Conservation (phyloP, 352 stramenopile species). For the Globisporangium radiosum region DNA sequence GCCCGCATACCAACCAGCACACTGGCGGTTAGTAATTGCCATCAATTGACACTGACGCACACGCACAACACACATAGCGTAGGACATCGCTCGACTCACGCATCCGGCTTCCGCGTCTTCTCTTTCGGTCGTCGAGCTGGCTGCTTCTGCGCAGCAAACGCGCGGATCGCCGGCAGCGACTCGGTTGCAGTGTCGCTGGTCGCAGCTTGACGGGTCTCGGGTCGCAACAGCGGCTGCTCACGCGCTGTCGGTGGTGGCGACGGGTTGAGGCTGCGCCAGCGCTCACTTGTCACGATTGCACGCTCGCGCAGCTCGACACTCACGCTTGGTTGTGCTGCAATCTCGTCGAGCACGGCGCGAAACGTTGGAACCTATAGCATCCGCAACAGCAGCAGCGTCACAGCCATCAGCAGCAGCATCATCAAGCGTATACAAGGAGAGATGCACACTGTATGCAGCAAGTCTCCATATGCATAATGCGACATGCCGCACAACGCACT, state of each 20-base stretch:
- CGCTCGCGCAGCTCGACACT: slow-evolving; percentile 30
- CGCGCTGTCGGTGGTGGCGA: slow-evolving; percentile 8
- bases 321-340: slow-evolving; percentile 24
- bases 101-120: slow-evolving; percentile 37
- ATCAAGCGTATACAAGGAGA: background rate
- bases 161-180: slow-evolving; percentile 31
- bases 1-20: slow-evolving; percentile 1
- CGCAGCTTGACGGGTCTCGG: slow-evolving; percentile 6
- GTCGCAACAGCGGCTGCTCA: slow-evolving; percentile 8
- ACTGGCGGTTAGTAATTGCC: background rate
- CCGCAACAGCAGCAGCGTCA: no score
- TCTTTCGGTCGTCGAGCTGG: slow-evolving; percentile 22
- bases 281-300: slow-evolving; percentile 30
- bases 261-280: slow-evolving; percentile 39
- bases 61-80: no score
- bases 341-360: slow-evolving; percentile 23
- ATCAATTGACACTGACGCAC: background rate
- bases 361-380: slow-evolving; percentile 26
- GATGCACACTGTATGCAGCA: background rate
- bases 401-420: no score
- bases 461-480: no score
- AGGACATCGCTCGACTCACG: slow-evolving; percentile 10
- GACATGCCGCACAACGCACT: slow-evolving; percentile 14
- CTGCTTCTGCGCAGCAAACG: slow-evolving; percentile 36
- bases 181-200: slow-evolving; percentile 6